Evolutionary conservation across 2,329 filamentous ascomycete species (phyloP).

Genomic region (Onygena corvina): DNA sequence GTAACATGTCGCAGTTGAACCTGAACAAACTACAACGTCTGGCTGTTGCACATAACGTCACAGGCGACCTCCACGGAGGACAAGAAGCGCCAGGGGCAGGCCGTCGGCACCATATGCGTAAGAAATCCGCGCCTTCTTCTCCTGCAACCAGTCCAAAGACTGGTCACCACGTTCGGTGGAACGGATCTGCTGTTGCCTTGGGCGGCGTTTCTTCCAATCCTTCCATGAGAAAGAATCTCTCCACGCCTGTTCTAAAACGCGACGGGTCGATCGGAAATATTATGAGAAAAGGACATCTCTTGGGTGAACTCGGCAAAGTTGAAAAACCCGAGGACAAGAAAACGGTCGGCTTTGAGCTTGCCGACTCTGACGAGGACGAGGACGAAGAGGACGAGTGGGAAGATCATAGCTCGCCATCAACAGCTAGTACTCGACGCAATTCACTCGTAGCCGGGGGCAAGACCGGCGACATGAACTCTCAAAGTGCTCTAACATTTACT

Average conservation of each 20-base stretch:
- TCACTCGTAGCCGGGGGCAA: conserved; percentile 28
- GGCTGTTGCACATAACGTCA: conserved; percentile 24
- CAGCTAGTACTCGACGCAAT: conserved; percentile 37
- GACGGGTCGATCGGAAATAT: conserved; percentile 26
- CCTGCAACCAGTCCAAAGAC: conserved; percentile 32
- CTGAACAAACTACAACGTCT: conserved; percentile 34
- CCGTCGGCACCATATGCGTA: conserved; percentile 33
- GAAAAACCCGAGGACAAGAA: conserved; percentile 28
- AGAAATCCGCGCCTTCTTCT: conserved; percentile 36
- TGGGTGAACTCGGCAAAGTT: conserved; percentile 9
- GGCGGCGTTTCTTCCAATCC: conserved; percentile 24
- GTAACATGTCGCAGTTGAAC: conserved; percentile 36
- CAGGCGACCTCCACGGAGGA: conserved; percentile 19
- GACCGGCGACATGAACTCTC: conserved; percentile 11
- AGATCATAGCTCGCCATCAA: conserved; percentile 37
- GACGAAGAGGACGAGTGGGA: conserved; percentile 37
- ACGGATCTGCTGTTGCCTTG: conserved; percentile 28
- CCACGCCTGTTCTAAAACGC: conserved; percentile 32
- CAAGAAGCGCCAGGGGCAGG: conserved; percentile 10
- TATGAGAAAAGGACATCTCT: conserved; percentile 31
- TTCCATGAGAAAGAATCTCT: conserved; percentile 37
- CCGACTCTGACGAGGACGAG: conserved; percentile 31
- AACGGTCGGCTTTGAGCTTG: conserved; percentile 37
- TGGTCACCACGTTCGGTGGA: conserved; percentile 31
- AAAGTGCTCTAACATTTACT: conserved; percentile 1